Evolutionary conservation across 345 rosid species (phyloP), one percentile per base, ranked within the genome.

Genomic region (Salix viminalis): DNA sequence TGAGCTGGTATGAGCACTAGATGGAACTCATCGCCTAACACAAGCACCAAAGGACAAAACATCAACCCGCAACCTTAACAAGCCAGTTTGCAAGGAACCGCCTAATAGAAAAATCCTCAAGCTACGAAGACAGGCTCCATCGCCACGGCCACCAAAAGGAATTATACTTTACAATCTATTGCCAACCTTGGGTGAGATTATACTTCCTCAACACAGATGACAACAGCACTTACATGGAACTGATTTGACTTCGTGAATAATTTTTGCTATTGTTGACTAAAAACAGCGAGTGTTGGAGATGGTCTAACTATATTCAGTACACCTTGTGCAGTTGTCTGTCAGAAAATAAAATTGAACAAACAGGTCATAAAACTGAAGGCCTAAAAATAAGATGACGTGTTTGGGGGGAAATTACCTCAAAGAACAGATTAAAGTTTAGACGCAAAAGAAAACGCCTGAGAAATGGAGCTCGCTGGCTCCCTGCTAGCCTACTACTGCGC

Each of bases 391-490:
- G 44, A 70, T 67, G 37, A 18, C 41, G 37, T 21, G 19, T 67
- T 64, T 24, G 50, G 48, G 19, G 54, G 42, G 9, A 48, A 56
- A 54, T 76, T 79, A 92, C 99, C 98, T 96, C 98, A 26, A 91
- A 93, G 86, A 91, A 96, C 68, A 90, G 90, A 86, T 93, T 93
- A 80, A 87, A 93, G 84, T 96, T 93, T 58, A 93, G 86, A 19
- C 92, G 98, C 88, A 93, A 85, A 78, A 96, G 96, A 84, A 96
- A 93, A 48, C 96, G 94, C 75, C 99, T 91, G 70, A 93, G 90
- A 80, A 90, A 96, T 16, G 98, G 98, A 48, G 97, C 99, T 79
- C 99, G 87, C 81, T 91, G 99, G 85, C 98, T 96, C 70, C 98
- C 98, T 0, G 94, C 99, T 21, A 91, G 91, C 84, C 96, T 90